Base-by-base conservation (phyloP, 169 alveolate genomes). In the Pseudocohnilembus persalinus region DNA sequence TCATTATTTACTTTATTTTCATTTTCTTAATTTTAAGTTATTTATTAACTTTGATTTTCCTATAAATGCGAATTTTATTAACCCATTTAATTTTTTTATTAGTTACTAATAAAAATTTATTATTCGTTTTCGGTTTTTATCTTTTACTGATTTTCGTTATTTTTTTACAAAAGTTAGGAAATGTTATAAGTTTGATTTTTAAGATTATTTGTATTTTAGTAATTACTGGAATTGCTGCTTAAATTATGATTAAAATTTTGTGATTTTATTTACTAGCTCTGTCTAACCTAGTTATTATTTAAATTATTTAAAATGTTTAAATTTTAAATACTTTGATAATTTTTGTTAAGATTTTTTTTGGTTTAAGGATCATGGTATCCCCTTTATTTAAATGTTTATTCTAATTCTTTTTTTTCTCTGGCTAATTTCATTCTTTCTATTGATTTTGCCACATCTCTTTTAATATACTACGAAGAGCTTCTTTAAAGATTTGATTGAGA, bases 361-460 rank as follows among this genome's bases (percentile, higher is more conserved):
- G 68, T 49, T n/a, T n/a, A n/a, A 30, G 80, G 32, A 75, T 83
- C 81, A 16, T 68, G 77, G 27, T 83, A 83, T 74, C 85, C 92
- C 74, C 89, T 84, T 74, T 63, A 31, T 1, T 83, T 49, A 79
- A 85, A 83, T 33, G 34, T 74, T 27, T 81, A 63, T 27, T 74
- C 82, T 77, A 84, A 85, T 84, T 84, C 88, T 82, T 87, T 82
- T 80, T 81, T 77, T 75, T 81, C 30, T 33, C 81, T 80, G 1
- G 77, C 88, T 35, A 32, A 31, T 76, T 83, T 85, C 87, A 84
- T 84, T 83, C 87, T 77, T 77, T 87, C 88, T 4, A 88, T 76
- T 31, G 88, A 89, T 77, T 86, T 86, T 73, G 87, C 92, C 35
- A 85, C 31, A 31, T 77, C 89, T 65, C 34, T 85, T 16, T 76